Evolutionary conservation across 768 basidiomycete genomes (phyloP).

Genomic region (Mycena epipterygia): DNA sequence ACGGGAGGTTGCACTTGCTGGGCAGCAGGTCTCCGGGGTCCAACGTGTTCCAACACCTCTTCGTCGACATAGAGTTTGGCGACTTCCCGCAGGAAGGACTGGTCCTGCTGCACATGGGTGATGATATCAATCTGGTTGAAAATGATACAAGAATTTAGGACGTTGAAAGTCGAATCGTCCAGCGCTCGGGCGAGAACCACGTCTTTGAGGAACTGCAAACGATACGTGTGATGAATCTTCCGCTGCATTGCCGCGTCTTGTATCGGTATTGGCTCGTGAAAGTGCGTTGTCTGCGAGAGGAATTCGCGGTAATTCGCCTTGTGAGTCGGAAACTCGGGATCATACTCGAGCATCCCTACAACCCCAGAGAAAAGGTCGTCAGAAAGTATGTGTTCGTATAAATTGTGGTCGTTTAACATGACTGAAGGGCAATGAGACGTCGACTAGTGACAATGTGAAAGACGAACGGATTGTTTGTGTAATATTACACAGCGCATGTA

Average conservation of each 20-base stretch:
- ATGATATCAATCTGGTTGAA: conserved; percentile 99
- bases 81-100: conserved; percentile 80
- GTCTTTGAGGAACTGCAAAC: conserved; percentile 97
- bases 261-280: conserved; percentile 91
- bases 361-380: conserved; percentile 95
- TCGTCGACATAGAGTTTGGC: conserved; percentile 83
- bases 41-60: conserved; percentile 65
- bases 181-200: conserved; percentile 95
- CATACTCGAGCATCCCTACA: conserved; percentile 98
- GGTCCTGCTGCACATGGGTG: conserved; percentile 85
- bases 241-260: conserved; percentile 79
- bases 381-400: conserved; percentile 95
- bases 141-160: conserved; percentile 96
- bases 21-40: conserved; percentile 48
- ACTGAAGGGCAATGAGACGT: conserved; percentile 61
- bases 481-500: conserved; percentile 91
- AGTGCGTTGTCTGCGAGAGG: conserved; percentile 83
- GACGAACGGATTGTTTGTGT: conserved; percentile 91
- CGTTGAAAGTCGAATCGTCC: conserved; percentile 97
- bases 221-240: conserved; percentile 98
- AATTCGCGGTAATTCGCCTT: conserved; percentile 98
- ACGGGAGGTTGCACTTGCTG: conserved; percentile 34
- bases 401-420: conserved; percentile 92
- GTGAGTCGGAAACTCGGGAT: conserved; percentile 96
- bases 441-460: conserved; percentile 29